These are phyloP conservation scores for Xerocomus potaroensis DNA, from an alignment of 768 basidiomycete genomes.

Conservation along the genomic window DNA sequence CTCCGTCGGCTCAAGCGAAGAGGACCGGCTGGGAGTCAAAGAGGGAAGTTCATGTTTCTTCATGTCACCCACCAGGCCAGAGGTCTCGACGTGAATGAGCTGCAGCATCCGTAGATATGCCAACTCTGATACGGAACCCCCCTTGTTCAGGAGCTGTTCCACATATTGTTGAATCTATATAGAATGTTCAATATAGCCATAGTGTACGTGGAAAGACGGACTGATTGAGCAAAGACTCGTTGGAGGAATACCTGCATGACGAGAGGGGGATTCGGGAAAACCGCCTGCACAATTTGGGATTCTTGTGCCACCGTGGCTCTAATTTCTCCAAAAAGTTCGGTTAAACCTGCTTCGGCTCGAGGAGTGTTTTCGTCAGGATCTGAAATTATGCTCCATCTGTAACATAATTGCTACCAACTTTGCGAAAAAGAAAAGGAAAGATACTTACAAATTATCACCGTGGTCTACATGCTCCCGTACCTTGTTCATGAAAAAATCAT, in stretches of 20 bases:
- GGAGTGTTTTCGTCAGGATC: slow-evolving; percentile 79
- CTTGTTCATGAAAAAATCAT: slow-evolving; percentile 98
- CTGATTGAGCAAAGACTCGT: slow-evolving; percentile 95
- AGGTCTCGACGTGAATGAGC: slow-evolving; percentile 76
- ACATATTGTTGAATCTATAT: slow-evolving; percentile 93
- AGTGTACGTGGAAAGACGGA: slow-evolving; percentile 36
- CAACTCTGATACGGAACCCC: slow-evolving; percentile 73
- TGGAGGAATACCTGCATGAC: slow-evolving; percentile 99
- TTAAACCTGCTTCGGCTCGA: slow-evolving; percentile 71
- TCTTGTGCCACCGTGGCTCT: slow-evolving; percentile 90
- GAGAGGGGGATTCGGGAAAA: slow-evolving; percentile 92
- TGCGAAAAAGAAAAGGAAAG: not conserved
- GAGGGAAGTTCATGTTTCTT: slow-evolving; percentile 85
- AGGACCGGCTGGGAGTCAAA: slow-evolving; percentile 50
- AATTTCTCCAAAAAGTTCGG: slow-evolving; percentile 82
- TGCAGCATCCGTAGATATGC: slow-evolving; percentile 90
- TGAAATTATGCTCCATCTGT: slow-evolving; percentile 77
- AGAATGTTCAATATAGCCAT: slow-evolving; percentile 1
- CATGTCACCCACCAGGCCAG: slow-evolving; percentile 81
- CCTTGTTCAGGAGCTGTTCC: slow-evolving; percentile 80
- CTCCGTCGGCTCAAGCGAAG: slow-evolving; percentile 57
- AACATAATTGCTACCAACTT: not conserved
- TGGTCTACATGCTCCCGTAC: slow-evolving; percentile 59
- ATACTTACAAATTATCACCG: slow-evolving; percentile 54
- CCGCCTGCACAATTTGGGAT: slow-evolving; percentile 96